Conservation (phyloP, 441 rosid genomes). For the Daphne laureola region DNA sequence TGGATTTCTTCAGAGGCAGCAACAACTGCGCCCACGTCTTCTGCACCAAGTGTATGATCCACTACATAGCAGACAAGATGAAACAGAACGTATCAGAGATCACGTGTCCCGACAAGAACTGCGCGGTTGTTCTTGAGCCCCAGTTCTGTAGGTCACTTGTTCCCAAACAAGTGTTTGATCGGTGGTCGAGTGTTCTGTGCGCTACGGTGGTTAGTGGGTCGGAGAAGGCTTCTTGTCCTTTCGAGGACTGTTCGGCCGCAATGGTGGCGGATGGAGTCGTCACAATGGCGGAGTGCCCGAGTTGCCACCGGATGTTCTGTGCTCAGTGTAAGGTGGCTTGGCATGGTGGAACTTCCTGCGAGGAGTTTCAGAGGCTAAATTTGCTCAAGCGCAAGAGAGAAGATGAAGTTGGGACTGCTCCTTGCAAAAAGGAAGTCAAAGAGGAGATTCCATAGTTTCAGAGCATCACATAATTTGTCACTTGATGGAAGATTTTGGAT, state of each 20-base stretch:
- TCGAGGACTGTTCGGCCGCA: conserved; percentile 12
- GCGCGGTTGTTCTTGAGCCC: conserved; percentile 16
- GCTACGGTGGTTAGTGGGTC: conserved; percentile 10
- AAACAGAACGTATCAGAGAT: conserved; percentile 6
- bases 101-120: conserved; percentile 14
- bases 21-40: conserved; percentile 17
- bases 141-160: conserved; percentile 9
- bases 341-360: conserved; percentile 3
- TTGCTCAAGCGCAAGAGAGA: conserved; percentile 4
- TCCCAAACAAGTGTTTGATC: conserved; percentile 11
- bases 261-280: conserved; percentile 13
- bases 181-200: conserved; percentile 19
- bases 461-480: too few species aligned
- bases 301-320: conserved; percentile 7
- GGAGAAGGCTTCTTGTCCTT: conserved; percentile 17
- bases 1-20: conserved; percentile 11
- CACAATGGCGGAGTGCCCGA: conserved; percentile 5
- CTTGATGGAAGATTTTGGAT: too few species aligned
- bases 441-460: too few species aligned
- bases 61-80: conserved; percentile 12
- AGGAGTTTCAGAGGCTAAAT: conserved; percentile 8
- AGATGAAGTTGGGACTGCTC: too few species aligned
- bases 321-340: conserved; percentile 14
- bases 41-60: conserved; percentile 16
- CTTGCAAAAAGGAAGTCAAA: too few species aligned